These are phyloP conservation scores for Cutaneotrichosporon sp. DNA, from an alignment of 1,284 basidiomycete genomes.

Conservation along the genomic window DNA sequence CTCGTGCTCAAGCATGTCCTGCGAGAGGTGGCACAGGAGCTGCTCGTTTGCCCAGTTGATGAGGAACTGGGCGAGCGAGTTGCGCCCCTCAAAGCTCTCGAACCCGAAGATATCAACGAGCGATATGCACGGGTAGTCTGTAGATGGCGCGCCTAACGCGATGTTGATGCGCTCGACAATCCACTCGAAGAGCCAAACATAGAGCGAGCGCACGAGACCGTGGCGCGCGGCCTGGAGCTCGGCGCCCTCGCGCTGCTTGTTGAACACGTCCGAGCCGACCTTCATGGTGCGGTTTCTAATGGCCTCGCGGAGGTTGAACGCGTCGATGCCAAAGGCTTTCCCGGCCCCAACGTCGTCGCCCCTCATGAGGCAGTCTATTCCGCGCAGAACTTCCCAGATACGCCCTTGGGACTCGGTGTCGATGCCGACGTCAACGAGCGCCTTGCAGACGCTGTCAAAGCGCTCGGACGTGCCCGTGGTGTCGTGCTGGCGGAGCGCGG, in stretches of 20 bases:
- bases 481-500: conserved; percentile 16
- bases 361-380: conserved; percentile 20
- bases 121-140: conserved; percentile 18
- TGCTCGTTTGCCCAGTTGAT: conserved; percentile 32
- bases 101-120: conserved; percentile 27
- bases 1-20: conserved; percentile 24
- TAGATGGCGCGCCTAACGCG: conserved; percentile 17
- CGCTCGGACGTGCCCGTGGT: conserved; percentile 12
- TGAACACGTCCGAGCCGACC: conserved; percentile 19
- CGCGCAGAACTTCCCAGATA: conserved; percentile 22
- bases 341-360: conserved; percentile 16
- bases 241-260: conserved; percentile 18
- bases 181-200: conserved; percentile 25
- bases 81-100: conserved; percentile 20
- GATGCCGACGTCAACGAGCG: conserved; percentile 17
- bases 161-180: conserved; percentile 21
- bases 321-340: conserved; percentile 15
- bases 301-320: conserved; percentile 15
- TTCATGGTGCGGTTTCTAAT: conserved; percentile 22
- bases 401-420: conserved; percentile 14
- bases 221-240: conserved; percentile 22
- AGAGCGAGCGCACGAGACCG: conserved; percentile 25
- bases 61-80: conserved; percentile 26
- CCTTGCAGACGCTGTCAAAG: conserved; percentile 15
- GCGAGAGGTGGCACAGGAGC: conserved; percentile 22